Evolutionary conservation across 2,329 filamentous ascomycete genomes (phyloP).

Genomic region (Ustilaginoidea virens): DNA sequence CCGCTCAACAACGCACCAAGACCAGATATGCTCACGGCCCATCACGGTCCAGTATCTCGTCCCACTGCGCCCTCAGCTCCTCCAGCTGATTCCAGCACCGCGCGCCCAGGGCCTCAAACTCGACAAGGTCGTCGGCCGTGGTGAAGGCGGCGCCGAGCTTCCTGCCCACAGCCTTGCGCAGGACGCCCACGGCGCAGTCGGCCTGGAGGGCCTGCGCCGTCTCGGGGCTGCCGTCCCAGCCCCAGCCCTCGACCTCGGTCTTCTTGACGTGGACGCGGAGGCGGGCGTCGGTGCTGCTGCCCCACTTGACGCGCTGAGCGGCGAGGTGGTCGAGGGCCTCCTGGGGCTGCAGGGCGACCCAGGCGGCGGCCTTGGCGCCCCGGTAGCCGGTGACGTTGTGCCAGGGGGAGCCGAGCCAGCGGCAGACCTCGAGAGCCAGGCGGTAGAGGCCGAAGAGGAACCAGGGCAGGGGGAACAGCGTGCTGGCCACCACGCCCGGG

Average conservation of each 20-base stretch:
- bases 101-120: slow-evolving; percentile 47
- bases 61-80: slow-evolving; percentile 51
- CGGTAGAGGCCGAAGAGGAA: slow-evolving; percentile 58
- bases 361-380: slow-evolving; percentile 62
- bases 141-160: slow-evolving; percentile 41
- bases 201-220: slow-evolving; percentile 24
- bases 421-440: slow-evolving; percentile 51
- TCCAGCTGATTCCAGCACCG: slow-evolving; percentile 59
- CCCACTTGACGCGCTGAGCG: slow-evolving; percentile 62
- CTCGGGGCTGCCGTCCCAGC: slow-evolving; percentile 46
- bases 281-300: slow-evolving; percentile 47
- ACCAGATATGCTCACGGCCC: too few relatives aligned
- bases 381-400: slow-evolving; percentile 63
- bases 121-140: slow-evolving; percentile 41
- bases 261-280: slow-evolving; percentile 49
- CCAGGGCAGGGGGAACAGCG: slow-evolving; percentile 59
- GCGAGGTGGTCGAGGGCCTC: slow-evolving; percentile 40
- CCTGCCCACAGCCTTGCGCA: slow-evolving; percentile 39
- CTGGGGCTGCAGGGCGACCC: slow-evolving; percentile 57
- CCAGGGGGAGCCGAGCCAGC: slow-evolving; percentile 77
- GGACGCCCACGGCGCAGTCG: slow-evolving; percentile 28
- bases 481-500: slow-evolving; percentile 73
- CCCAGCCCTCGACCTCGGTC: slow-evolving; percentile 82
- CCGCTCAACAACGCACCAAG: too few relatives aligned
- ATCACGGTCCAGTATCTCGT: slow-evolving; percentile 17